A percentile compares a stretch with the other conserved stretches of the same genome.
phyloP scores from a whole-genome alignment of 225 moss, liverwort and hornwort species.

The Anthoceros angustus region DNA sequence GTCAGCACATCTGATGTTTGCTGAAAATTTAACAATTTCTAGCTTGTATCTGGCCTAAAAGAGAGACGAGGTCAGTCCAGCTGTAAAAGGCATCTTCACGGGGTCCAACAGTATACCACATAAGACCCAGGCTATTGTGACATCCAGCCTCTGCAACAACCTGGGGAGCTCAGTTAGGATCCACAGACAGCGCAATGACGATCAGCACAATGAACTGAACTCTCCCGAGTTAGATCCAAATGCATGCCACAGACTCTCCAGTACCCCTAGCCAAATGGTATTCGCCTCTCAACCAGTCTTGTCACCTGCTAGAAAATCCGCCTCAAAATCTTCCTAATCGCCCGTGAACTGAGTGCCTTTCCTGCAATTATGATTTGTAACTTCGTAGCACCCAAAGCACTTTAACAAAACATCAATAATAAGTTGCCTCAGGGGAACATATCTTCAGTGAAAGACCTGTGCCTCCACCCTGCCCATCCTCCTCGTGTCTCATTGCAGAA shows the following conservation, averaged over 20 bases:
- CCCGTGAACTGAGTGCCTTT: no score
- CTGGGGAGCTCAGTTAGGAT: slow-evolving; percentile 1
- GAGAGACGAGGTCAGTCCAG: background rate
- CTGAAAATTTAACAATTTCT: background rate
- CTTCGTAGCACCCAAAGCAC: no score
- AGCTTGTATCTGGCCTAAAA: background rate
- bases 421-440: no score
- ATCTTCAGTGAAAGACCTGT: no score
- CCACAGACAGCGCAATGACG: background rate
- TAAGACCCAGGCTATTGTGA: background rate
- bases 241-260: background rate
- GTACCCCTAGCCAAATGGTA: background rate
- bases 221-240: background rate
- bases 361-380: no score
- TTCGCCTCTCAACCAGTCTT: background rate
- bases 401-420: no score
- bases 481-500: no score
- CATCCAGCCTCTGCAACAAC: slow-evolving; percentile 3
- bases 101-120: background rate
- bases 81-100: background rate
- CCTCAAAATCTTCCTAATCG: no score
- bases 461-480: no score
- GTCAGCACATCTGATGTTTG: background rate
- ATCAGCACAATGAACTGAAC: background rate
- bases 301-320: background rate